These are phyloP conservation scores for Acmispon strigosus DNA, from an alignment of 306 rosid genomes.

Conservation along the genomic window DNA sequence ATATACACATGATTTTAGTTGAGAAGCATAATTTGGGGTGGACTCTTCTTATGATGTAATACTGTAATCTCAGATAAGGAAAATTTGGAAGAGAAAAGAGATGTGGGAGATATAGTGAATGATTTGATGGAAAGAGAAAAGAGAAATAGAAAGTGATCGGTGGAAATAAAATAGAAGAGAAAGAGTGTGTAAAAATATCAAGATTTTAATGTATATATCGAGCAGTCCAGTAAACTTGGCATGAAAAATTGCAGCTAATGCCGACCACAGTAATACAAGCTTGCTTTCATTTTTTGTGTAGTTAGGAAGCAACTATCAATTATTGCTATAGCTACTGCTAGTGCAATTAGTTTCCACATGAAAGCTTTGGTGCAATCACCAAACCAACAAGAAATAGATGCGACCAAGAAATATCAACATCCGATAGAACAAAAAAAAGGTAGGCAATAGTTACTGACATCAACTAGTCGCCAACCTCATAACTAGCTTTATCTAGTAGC, in stretches of 20 bases:
- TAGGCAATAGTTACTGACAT: slow-evolving; percentile 23
- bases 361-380: slow-evolving; percentile 28
- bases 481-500: slow-evolving; percentile 18
- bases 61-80: too few species aligned
- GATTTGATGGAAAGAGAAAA: too few species aligned
- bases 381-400: slow-evolving; percentile 29
- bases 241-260: slow-evolving; percentile 9
- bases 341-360: slow-evolving; percentile 13
- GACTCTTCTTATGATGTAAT: too few species aligned
- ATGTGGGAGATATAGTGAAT: too few species aligned
- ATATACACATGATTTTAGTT: too few species aligned
- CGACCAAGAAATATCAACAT: slow-evolving; percentile 22
- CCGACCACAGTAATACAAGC: slow-evolving; percentile 23
- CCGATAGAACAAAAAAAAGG: slow-evolving; percentile 23
- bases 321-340: slow-evolving; percentile 12
- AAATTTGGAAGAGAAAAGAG: too few species aligned
- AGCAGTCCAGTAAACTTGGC: neutral
- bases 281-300: slow-evolving; percentile 21
- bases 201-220: too few species aligned
- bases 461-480: slow-evolving; percentile 22
- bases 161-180: too few species aligned
- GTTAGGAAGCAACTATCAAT: slow-evolving; percentile 35
- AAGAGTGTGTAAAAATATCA: too few species aligned
- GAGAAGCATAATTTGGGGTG: too few species aligned
- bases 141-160: too few species aligned